These are phyloP conservation scores for Chrysanthemum lavandulifolium DNA, from an alignment of 129 eudicot species.

Conservation along the genomic window DNA sequence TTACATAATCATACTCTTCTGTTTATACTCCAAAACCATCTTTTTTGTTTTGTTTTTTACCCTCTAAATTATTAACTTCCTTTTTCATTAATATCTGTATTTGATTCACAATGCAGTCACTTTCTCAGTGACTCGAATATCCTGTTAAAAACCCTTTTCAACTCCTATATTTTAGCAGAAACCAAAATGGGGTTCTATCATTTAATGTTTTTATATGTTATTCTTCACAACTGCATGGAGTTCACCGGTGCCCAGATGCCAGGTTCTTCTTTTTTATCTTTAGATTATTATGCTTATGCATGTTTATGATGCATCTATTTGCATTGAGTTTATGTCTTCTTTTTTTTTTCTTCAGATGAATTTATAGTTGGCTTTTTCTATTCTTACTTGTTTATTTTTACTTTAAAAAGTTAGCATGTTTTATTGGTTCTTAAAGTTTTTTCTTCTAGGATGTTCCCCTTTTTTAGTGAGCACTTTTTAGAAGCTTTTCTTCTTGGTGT, in stretches of 20 bases:
- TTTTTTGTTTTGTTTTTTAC: neutral
- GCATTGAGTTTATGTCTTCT: neutral
- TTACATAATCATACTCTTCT: neutral
- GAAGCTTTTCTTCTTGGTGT: conserved; percentile 12
- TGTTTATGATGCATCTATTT: neutral
- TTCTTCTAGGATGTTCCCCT: conserved; percentile 16
- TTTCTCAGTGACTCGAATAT: conserved; percentile 16
- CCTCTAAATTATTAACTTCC: neutral
- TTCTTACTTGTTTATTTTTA: conserved; percentile 5
- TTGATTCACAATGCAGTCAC: conserved; percentile 16
- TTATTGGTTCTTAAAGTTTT: conserved; percentile 27
- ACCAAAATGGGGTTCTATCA: conserved; percentile 38
- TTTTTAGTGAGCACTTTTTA: conserved; percentile 12
- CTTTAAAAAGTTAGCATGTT: neutral
- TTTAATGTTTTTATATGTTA: conserved; percentile 19
- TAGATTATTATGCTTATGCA: conserved; percentile 11
- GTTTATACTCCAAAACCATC: neutral
- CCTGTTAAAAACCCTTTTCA: conserved; percentile 18
- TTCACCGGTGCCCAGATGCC: conserved; percentile 59
- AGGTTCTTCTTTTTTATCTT: conserved; percentile 37
- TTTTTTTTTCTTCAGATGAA: no score
- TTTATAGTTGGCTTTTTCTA: no score
- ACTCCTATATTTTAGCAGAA: conserved; percentile 8
- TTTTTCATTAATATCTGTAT: conserved; percentile 34
- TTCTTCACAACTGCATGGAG: conserved; percentile 36